Evolutionary conservation across 257 asterid genomes (phyloP).

Genomic region (Nicotiana attenuata): DNA sequence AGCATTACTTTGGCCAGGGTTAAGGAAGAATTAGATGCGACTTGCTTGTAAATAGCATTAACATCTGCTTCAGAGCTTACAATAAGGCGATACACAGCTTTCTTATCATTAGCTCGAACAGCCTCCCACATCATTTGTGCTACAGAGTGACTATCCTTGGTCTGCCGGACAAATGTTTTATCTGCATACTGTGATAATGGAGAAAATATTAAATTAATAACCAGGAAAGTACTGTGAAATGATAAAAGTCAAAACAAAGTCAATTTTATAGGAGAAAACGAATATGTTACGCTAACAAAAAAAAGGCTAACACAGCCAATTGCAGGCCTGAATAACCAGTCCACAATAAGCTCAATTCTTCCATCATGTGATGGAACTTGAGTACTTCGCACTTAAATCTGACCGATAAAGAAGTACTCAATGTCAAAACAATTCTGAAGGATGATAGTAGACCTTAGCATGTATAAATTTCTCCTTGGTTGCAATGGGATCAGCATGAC

Average conservation of each 20-base stretch:
- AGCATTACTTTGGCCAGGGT: slow-evolving; percentile 94
- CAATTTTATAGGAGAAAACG: neutral
- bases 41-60: slow-evolving; percentile 51
- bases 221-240: neutral
- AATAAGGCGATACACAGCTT: slow-evolving; percentile 66
- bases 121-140: slow-evolving; percentile 87
- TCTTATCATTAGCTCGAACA: slow-evolving; percentile 75
- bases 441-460: slow-evolving; percentile 60
- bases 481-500: slow-evolving; percentile 67
- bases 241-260: neutral
- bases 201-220: slow-evolving; percentile 1
- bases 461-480: slow-evolving; percentile 91
- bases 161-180: slow-evolving; percentile 65
- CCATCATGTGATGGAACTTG: neutral
- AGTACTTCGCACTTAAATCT: neutral
- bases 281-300: neutral
- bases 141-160: slow-evolving; percentile 52
- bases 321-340: neutral
- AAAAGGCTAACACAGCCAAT: neutral
- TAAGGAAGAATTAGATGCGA: slow-evolving; percentile 46
- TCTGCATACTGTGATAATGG: slow-evolving; percentile 74
- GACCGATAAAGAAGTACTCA: neutral
- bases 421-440: neutral
- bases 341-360: neutral
- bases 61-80: slow-evolving; percentile 74